Conservation (phyloP, 805 yeast genomes). For the Candida methanosorbosa region DNA sequence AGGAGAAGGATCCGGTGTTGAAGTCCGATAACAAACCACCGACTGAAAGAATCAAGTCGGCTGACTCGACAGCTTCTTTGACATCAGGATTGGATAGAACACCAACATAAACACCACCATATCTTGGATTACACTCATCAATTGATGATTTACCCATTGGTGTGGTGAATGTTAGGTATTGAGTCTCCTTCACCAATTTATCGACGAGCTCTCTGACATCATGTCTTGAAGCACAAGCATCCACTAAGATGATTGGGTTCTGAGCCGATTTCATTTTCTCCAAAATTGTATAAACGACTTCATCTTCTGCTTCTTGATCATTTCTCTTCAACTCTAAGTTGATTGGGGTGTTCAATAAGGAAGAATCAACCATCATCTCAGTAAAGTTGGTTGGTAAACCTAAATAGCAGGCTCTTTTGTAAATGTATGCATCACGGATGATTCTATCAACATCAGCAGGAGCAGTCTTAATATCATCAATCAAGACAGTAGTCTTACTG, state of each 20-base stretch:
- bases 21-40: slow-evolving; percentile 84
- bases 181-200: slow-evolving; percentile 53
- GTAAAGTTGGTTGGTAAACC: slow-evolving; percentile 79
- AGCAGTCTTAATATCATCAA: slow-evolving; percentile 57
- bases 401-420: slow-evolving; percentile 76
- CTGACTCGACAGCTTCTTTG: slow-evolving; percentile 59
- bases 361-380: slow-evolving; percentile 51
- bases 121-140: slow-evolving; percentile 64
- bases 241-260: slow-evolving; percentile 72
- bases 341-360: slow-evolving; percentile 53
- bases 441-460: slow-evolving; percentile 67
- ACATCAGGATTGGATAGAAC: slow-evolving; percentile 68
- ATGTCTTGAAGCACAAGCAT: slow-evolving; percentile 84
- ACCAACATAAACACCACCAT: slow-evolving; percentile 84
- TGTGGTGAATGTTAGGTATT: slow-evolving; percentile 77
- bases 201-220: slow-evolving; percentile 55
- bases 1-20: slow-evolving; percentile 84
- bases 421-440: slow-evolving; percentile 59
- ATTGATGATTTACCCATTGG: slow-evolving; percentile 87
- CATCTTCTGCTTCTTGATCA: slow-evolving; percentile 53
- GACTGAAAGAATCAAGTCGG: slow-evolving; percentile 69
- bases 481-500: slow-evolving; percentile 54
- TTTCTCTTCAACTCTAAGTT: slow-evolving; percentile 51
- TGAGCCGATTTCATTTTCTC: slow-evolving; percentile 46
- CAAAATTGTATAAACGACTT: slow-evolving; percentile 47